Evolutionary conservation across 2,329 filamentous ascomycete genomes (phyloP), one percentile per base, ranked within the genome.

Genomic region (Colletotrichum agaves): DNA sequence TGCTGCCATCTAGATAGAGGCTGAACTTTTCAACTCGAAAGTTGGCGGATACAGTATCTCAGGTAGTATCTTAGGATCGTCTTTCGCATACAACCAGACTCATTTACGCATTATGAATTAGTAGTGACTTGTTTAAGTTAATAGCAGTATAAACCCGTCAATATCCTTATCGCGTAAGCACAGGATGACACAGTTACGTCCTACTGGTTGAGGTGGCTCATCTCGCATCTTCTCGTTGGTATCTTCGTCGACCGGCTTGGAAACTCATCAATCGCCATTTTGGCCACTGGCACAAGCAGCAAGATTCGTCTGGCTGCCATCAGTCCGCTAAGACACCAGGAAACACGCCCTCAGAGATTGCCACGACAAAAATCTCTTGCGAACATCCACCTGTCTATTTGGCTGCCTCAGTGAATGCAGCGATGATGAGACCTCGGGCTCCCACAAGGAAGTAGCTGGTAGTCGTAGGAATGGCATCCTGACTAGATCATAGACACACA

Each of bases 1-100:
- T 46, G 66, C 66, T n/a, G 47, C 47, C 23, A 52, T 52, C 33
- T 52, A 31, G 35, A 11, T 31, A 23, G 47, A 3, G 47, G 15
- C 33, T 52, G 33, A 15, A 33, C 4, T 35, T 0, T 11, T 52
- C 23, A 33, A 27, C 5, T 1, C 3, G 8, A 5, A 8, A 52
- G 17, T 12, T 52, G 47, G 23, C 0, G 27, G 47, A 17, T 7
- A 6, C 27, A 27, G 27, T 27, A 27, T 27, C 27, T 27, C n/a
- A n/a, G n/a, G n/a, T 7, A 7, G 27, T 13, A 15, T 37, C 35
- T 37, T 11, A 13, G 3, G 12, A 12, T 37, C 35, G 35, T 37
- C 13, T 37, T 37, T 27, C 6, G 27, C 27, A 27, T 27, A 27
- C 27, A 27, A 7, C 27, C 27, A 27, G 27, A 27, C 27, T 27